These are phyloP conservation scores for Maudiozyma barnettii DNA, from an alignment of 805 yeast species.

Conservation along the genomic window DNA sequence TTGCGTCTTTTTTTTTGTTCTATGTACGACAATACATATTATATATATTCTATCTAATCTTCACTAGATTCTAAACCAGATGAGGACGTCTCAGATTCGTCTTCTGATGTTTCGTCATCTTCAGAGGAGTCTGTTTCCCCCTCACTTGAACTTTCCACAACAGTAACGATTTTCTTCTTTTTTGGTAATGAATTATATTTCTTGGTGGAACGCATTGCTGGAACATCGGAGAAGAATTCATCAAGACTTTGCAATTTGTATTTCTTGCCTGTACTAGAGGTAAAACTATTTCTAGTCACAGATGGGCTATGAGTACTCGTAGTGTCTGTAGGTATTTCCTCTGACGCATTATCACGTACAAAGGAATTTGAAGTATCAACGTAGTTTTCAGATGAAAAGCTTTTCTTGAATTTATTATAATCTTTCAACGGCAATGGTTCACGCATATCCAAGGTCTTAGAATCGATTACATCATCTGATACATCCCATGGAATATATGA, in stretches of 20 bases:
- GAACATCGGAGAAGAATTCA: constrained; percentile 62
- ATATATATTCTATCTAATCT: not conserved
- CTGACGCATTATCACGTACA: not conserved
- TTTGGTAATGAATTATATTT: not conserved
- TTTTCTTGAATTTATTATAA: constrained; percentile 28
- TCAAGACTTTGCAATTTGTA: constrained; percentile 71
- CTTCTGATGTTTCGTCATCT: constrained; percentile 15
- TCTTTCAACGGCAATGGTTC: constrained; percentile 34
- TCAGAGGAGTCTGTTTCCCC: constrained; percentile 14
- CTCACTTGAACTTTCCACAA: constrained; percentile 27
- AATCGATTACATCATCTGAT: constrained; percentile 2
- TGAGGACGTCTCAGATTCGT: not conserved
- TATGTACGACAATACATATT: not conserved
- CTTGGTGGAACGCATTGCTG: constrained; percentile 13
- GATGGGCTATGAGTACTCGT: not conserved
- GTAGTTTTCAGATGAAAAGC: constrained; percentile 25
- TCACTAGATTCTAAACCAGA: not conserved
- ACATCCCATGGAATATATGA: constrained; percentile 15
- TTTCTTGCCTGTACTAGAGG: constrained; percentile 27
- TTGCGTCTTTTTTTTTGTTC: not conserved
- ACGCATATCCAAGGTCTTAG: constrained; percentile 24
- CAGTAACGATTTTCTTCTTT: constrained; percentile 10
- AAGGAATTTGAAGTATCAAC: not conserved
- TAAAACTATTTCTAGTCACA: constrained; percentile 4
- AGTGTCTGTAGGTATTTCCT: not conserved